Conservation (phyloP, 371 early-diverging fungal species). For the Batkoa obscura region DNA sequence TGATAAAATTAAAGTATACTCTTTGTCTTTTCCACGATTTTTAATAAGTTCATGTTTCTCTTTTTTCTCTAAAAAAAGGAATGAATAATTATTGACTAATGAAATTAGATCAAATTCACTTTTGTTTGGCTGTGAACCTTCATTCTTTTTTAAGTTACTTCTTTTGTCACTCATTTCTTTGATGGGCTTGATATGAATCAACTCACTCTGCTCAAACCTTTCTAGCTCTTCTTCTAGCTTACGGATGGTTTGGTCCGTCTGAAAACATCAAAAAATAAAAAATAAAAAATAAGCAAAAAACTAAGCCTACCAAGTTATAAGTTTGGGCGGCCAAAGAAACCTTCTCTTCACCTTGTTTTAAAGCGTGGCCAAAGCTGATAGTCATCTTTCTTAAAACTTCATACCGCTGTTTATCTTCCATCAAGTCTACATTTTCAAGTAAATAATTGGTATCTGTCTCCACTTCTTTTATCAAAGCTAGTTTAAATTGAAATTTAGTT, state of each 20-base stretch:
- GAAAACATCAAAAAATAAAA: background rate
- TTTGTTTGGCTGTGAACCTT: no score
- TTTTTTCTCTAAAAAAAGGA: no score
- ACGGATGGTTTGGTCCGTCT: slow-evolving; percentile 82
- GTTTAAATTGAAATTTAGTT: background rate
- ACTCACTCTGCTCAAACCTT: slow-evolving; percentile 75
- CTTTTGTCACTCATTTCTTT: background rate
- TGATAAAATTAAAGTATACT: background rate
- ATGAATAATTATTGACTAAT: no score
- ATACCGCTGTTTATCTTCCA: slow-evolving; percentile 30
- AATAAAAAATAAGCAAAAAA: background rate
- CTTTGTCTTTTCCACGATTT: no score
- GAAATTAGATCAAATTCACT: no score
- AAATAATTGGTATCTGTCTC: slow-evolving; percentile 32
- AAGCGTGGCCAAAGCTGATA: slow-evolving; percentile 36
- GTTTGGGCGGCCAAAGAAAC: slow-evolving; percentile 77
- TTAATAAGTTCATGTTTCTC: no score
- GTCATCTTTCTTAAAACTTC: slow-evolving; percentile 35
- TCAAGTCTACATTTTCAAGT: slow-evolving; percentile 23
- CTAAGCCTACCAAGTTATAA: slow-evolving; percentile 63
- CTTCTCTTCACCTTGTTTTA: slow-evolving; percentile 80
- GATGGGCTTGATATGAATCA: slow-evolving; percentile 34
- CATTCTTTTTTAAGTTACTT: background rate
- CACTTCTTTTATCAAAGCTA: slow-evolving; percentile 38
- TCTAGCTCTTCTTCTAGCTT: slow-evolving; percentile 74